Conservation (phyloP, 202 grass and related monocot species). For the Saccharum hybrid region DNA sequence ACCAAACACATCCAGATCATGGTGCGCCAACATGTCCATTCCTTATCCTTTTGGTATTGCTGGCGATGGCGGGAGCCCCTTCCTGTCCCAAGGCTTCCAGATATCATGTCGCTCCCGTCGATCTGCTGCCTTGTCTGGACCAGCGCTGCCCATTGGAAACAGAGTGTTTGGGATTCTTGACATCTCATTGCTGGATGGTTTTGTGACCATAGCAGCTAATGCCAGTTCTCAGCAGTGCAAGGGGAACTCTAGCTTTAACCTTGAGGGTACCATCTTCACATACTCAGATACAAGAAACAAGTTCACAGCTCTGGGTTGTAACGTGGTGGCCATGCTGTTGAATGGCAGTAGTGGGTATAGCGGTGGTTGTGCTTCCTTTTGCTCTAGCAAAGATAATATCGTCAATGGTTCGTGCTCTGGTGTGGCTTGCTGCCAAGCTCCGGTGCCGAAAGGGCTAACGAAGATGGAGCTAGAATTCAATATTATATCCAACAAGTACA, state of each 20-base stretch:
- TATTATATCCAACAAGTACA: slow-evolving; percentile 31
- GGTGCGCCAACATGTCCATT: background rate
- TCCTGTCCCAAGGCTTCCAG: background rate
- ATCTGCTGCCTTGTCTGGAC: background rate
- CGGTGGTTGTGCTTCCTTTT: slow-evolving; percentile 62
- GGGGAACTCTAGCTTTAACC: slow-evolving; percentile 26
- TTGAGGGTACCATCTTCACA: slow-evolving; percentile 53
- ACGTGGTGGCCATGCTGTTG: slow-evolving; percentile 47
- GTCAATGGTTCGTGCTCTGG: slow-evolving; percentile 45
- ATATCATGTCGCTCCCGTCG: background rate
- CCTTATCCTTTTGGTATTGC: slow-evolving; percentile 49
- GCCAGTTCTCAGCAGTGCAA: slow-evolving; percentile 17
- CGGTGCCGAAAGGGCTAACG: slow-evolving; percentile 51
- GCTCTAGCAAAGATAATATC: slow-evolving; percentile 24
- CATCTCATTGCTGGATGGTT: slow-evolving; percentile 51
- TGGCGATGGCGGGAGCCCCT: background rate
- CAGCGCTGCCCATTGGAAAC: slow-evolving; percentile 36
- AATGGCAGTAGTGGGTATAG: slow-evolving; percentile 14
- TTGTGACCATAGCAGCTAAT: slow-evolving; percentile 29
- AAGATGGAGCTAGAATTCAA: slow-evolving; percentile 8
- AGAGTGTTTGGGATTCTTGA: slow-evolving; percentile 23
- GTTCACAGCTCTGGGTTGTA: slow-evolving; percentile 61
- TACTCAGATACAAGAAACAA: slow-evolving; percentile 64
- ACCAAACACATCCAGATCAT: background rate
- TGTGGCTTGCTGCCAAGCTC: slow-evolving; percentile 64